Evolutionary conservation across 1,284 basidiomycete species (phyloP).

Genomic region (Sporisorium exsertum): DNA sequence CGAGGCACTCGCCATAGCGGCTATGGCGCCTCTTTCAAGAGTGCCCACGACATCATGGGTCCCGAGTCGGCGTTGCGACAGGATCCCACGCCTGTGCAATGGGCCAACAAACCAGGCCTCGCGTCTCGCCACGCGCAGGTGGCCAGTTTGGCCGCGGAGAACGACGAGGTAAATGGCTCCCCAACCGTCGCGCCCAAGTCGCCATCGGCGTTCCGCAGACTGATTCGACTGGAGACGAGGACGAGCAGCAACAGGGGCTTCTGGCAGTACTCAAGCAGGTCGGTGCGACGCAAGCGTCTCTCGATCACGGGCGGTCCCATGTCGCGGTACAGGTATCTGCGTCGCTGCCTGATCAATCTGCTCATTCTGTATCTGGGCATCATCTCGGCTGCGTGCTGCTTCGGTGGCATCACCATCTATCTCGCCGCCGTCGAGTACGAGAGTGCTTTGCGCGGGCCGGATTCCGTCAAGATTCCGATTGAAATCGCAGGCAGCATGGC

Average conservation of each 20-base stretch:
- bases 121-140: constrained; percentile 11
- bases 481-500: constrained; percentile 12
- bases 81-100: constrained; percentile 12
- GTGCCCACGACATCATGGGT: constrained; percentile 22
- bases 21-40: constrained; percentile 20
- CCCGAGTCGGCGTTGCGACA: constrained; percentile 27
- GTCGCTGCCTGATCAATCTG: constrained; percentile 56
- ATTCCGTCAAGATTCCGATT: constrained; percentile 9
- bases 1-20: constrained; percentile 21
- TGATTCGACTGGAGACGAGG: constrained; percentile 13
- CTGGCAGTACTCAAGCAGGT: neutral
- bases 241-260: constrained; percentile 13
- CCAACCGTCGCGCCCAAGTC: constrained; percentile 6
- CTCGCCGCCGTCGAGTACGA: constrained; percentile 47
- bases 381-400: constrained; percentile 49
- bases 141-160: constrained; percentile 14
- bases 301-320: constrained; percentile 31
- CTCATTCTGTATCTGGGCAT: constrained; percentile 56
- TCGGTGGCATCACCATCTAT: constrained; percentile 36
- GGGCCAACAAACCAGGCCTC: neutral
- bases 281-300: constrained; percentile 20
- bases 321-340: constrained; percentile 51
- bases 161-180: constrained; percentile 7
- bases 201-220: constrained; percentile 18
- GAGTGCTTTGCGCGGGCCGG: constrained; percentile 25